A percentile compares a stretch with the other conserved stretches of the same genome.
Evolutionary conservation across 257 asterid species (phyloP).

Genomic region (Thymus quinquecostatus): DNA sequence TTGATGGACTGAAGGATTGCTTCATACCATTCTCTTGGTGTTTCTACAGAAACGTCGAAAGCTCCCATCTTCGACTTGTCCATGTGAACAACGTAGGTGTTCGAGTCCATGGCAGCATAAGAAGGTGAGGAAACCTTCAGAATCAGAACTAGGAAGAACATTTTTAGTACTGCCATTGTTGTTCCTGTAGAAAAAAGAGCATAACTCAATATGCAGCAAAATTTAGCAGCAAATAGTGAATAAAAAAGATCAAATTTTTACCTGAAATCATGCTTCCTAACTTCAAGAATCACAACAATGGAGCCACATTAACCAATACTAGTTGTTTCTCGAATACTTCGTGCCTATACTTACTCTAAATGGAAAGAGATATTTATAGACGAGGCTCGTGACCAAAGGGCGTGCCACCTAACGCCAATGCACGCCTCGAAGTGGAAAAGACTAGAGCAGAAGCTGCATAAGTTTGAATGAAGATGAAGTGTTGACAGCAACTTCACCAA

Average conservation of each 20-base stretch:
- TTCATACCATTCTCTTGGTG: constrained; percentile 55
- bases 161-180: constrained; percentile 38
- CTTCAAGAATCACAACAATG: background rate
- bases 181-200: constrained; percentile 16
- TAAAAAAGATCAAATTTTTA: background rate
- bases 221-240: background rate
- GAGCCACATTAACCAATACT: background rate
- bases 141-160: constrained; percentile 32
- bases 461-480: background rate
- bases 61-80: constrained; percentile 50
- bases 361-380: constrained; percentile 34
- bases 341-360: no score
- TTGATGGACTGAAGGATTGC: constrained; percentile 49
- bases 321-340: no score
- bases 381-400: constrained; percentile 10
- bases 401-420: constrained; percentile 16
- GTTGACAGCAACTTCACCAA: constrained; percentile 6
- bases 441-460: constrained; percentile 18
- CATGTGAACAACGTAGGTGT: constrained; percentile 67
- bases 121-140: constrained; percentile 31
- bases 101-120: constrained; percentile 37
- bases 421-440: constrained; percentile 30
- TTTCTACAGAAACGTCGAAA: constrained; percentile 47
- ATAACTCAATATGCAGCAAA: background rate
- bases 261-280: constrained; percentile 14